Evolutionary conservation across 257 asterid genomes (phyloP), one percentile per base, ranked within the genome.

Genomic region (Knoxia roxburghii): DNA sequence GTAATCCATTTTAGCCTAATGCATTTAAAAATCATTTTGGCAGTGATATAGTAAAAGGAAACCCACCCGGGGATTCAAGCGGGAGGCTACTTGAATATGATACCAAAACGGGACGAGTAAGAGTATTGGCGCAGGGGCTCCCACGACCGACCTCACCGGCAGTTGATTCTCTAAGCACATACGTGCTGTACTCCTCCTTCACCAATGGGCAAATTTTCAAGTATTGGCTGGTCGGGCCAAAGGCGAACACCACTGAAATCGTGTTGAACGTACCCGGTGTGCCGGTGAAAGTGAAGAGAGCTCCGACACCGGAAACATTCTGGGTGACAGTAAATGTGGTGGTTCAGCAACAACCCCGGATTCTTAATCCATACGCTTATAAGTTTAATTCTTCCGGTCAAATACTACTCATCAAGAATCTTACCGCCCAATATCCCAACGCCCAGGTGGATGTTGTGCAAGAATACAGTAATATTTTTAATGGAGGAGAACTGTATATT

Each of bases 281-380:
- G 7, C 64, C 64, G 0, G n/a, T 59, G 27, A 59, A 59, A 33
- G 23, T 59, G 1, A 59, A 59, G 64, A 58, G 46, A 59, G 64
- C 46, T 29, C 17, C 64, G 27, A 35, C 26, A 2, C 7, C 1
- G 4, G 64, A 15, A 4, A 3, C 12, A 0, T n/a, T 59, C 10
- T 59, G 64, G 64, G 64, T 59, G 46, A 46, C 64, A 7, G 46
- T 59, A 35, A 59, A 33, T 17, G 46, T 33, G 3, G 46, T 59
- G 12, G 48, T 33, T 59, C 40, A 39, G 23, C 13, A 33, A 18
- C 46, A 59, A 7, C 46, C 45, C 5, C 26, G 27, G 0, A 15
- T 59, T 6, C 1, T 33, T 23, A 11, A 59, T 0, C 64, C 46
- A 17, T 59, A 5, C 2, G 64, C 46, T 21, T 59, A 59, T 10